Conservation (phyloP, 2,329 filamentous ascomycete genomes). For the Pseudogymnoascus sp. region DNA sequence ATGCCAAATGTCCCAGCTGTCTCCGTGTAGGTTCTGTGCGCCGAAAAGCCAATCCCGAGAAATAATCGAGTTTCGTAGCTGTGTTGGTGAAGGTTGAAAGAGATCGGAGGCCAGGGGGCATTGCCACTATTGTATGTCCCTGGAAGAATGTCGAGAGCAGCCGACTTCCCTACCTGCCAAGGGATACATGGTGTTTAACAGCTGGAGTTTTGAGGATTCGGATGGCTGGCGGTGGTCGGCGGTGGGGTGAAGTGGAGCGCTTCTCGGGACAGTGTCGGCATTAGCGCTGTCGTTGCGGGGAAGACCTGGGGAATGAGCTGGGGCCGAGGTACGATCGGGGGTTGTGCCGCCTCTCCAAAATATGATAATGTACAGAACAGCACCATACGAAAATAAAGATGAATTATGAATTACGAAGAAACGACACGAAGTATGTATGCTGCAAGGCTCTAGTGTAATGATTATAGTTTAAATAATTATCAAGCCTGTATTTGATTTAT, state of each 20-base stretch:
- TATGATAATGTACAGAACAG: background rate
- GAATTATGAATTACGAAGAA: background rate
- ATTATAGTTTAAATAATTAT: background rate
- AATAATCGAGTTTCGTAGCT: background rate
- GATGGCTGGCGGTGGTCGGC: background rate
- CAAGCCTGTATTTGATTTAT: background rate
- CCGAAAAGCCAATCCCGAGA: background rate
- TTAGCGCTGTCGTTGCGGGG: background rate
- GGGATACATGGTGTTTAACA: background rate
- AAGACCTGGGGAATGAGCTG: background rate
- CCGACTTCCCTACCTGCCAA: background rate
- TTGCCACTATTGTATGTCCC: conserved; percentile 5
- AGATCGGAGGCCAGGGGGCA: background rate
- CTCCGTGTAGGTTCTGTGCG: background rate
- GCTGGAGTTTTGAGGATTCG: background rate
- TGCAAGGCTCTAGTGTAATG: background rate
- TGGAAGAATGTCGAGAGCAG: conserved; percentile 1
- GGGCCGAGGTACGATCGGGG: background rate
- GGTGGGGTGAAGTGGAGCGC: background rate
- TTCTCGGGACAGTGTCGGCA: background rate
- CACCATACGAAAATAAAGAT: background rate
- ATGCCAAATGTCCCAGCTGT: background rate
- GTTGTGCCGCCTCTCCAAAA: background rate
- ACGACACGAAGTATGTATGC: background rate
- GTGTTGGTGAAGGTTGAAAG: background rate